These are phyloP conservation scores for Claviceps fusiformis DNA, from an alignment of 2,329 filamentous ascomycete species.

Conservation along the genomic window DNA sequence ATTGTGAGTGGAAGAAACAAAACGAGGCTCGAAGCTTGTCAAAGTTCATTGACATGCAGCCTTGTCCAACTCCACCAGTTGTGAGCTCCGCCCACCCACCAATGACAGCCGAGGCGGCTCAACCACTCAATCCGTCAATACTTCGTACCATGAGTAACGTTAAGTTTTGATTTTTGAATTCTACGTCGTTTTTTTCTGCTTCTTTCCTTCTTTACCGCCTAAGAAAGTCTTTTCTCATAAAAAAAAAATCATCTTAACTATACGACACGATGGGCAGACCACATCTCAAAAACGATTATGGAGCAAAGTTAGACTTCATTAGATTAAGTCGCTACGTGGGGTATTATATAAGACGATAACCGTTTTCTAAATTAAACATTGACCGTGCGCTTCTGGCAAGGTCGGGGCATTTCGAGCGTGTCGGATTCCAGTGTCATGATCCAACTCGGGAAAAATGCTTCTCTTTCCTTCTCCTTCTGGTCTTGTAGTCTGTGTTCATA, in stretches of 20 bases:
- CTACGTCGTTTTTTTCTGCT: too few relatives aligned
- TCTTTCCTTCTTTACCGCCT: too few relatives aligned
- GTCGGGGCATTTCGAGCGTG: background rate
- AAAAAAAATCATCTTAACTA: too few relatives aligned
- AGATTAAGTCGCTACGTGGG: constrained; percentile 6
- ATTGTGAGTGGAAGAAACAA: background rate
- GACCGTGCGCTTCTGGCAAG: background rate
- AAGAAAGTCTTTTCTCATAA: too few relatives aligned
- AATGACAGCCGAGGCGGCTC: too few relatives aligned
- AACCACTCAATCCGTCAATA: too few relatives aligned
- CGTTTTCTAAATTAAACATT: constrained; percentile 1
- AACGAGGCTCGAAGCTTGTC: background rate
- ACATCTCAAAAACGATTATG: too few relatives aligned
- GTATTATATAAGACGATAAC: constrained; percentile 4
- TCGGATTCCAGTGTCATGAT: background rate
- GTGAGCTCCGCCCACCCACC: too few relatives aligned
- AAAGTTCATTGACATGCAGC: background rate
- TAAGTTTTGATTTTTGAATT: too few relatives aligned
- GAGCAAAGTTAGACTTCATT: background rate
- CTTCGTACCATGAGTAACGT: too few relatives aligned
- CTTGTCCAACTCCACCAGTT: background rate
- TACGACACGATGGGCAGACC: too few relatives aligned
- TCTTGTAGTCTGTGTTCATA: background rate
- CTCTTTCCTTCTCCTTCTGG: background rate
- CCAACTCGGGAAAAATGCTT: background rate